Evolutionary conservation across 805 yeast genomes (phyloP), one percentile per base, ranked within the genome.

Genomic region (Maudiozyma barnettii): DNA sequence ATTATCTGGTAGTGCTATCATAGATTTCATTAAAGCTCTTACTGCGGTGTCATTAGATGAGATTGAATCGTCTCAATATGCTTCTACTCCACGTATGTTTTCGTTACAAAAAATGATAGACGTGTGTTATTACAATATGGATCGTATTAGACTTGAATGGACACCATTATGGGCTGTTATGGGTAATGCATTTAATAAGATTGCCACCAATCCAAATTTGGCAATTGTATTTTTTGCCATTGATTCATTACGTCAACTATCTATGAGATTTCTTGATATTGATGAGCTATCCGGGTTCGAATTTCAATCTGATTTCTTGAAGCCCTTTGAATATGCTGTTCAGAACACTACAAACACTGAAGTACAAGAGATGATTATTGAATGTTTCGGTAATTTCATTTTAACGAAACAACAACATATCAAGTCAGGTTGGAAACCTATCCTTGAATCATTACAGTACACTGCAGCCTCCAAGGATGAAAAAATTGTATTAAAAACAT

Each of bases 101-200:
- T 86, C 98, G 0, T 69, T 93, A 52, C 98, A 89, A 61, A 93
- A 93, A 62, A 85, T 93, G 74, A 95, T 93, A 45, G 99, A 95
- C 66, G 95, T 93, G 39, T 91, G 97, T 67, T 91, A 93, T 66
- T 93, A 95, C 71, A 95, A 95, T 64, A 93, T 93, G 97, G 81
- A 81, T 44, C 84, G 99, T 71, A 90, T 93, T 57, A 79, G 96
- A 64, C 81, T 93, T 51, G 96, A 95, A 67, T 93, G 99, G 97
- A 79, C 95, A 5, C 91, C 87, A 46, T 73, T 93, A 49, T 93
- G 99, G 99, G 78, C 84, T 14, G 84, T 86, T 9, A 85, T 93
- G 85, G 96, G 95, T 14, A 85, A 78, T 49, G 85, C 86, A 39
- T 93, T 93, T 69, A 86, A 87, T 54, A 77, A 73, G 43, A 90